Evolutionary conservation across 306 rosid species (phyloP).

Genomic region (Castanopsis chinensis): DNA sequence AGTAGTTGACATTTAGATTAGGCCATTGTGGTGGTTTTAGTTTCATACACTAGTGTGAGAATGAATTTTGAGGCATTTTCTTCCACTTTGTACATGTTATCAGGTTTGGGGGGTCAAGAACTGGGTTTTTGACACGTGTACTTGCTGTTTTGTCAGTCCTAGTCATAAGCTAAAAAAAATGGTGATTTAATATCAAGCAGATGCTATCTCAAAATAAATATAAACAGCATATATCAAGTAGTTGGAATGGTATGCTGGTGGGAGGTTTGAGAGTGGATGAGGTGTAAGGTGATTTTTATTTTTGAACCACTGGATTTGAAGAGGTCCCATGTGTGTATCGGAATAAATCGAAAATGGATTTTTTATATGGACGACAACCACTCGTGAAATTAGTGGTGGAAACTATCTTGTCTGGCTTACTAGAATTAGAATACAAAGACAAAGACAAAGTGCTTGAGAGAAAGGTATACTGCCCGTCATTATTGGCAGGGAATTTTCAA

Average conservation of each 20-base stretch:
- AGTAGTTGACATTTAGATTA: slow-evolving; percentile 65
- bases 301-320: slow-evolving; percentile 2
- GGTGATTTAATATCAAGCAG: too few species aligned
- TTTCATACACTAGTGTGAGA: slow-evolving; percentile 5
- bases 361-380: slow-evolving; percentile 13
- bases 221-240: background rate
- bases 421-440: background rate
- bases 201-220: too few species aligned
- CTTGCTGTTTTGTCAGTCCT: slow-evolving; percentile 18
- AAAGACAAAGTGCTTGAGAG: background rate
- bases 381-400: background rate
- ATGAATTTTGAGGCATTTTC: slow-evolving; percentile 17
- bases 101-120: slow-evolving; percentile 31
- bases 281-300: too few species aligned
- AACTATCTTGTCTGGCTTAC: background rate
- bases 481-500: too few species aligned
- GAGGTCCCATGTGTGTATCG: background rate
- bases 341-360: background rate
- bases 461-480: background rate
- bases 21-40: slow-evolving; percentile 28
- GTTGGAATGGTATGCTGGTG: background rate
- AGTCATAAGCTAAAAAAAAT: background rate
- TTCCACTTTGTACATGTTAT: slow-evolving; percentile 30
- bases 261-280: background rate
- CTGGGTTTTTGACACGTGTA: slow-evolving; percentile 34